Evolutionary conservation across 176 grass and related monocot genomes (phyloP).

Genomic region (Themeda triandra): DNA sequence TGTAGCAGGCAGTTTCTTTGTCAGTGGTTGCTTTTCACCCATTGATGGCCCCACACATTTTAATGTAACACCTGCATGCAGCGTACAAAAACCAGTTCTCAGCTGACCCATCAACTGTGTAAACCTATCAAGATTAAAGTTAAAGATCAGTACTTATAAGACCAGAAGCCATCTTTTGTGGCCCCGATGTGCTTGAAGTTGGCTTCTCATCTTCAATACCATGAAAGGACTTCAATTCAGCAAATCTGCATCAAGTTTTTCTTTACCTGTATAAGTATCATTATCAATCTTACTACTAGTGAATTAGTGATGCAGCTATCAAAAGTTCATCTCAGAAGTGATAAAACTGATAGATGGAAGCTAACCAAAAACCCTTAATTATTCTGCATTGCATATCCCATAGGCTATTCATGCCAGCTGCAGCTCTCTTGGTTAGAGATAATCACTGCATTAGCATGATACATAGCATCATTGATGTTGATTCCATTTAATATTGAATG

Average conservation of each 20-base stretch:
- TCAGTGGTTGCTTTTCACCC: conserved; percentile 81
- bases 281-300: background rate
- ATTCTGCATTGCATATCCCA: background rate
- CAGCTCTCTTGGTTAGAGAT: background rate
- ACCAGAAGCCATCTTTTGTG: conserved; percentile 79
- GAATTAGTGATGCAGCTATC: background rate
- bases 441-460: background rate
- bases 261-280: background rate
- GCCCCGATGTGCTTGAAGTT: conserved; percentile 51
- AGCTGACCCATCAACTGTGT: background rate
- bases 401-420: background rate
- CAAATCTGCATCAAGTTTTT: conserved; percentile 54
- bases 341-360: background rate
- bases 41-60: conserved; percentile 96
- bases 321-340: background rate
- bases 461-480: background rate
- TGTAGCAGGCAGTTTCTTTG: conserved; percentile 75
- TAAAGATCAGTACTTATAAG: conserved; percentile 61
- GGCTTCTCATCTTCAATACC: conserved; percentile 87
- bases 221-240: conserved; percentile 69
- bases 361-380: background rate
- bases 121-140: background rate
- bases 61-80: conserved; percentile 64
- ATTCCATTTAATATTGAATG: background rate
- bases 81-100: background rate